phyloP scores from a whole-genome alignment of 2,329 filamentous ascomycete species.

The Cercospora janseana region DNA sequence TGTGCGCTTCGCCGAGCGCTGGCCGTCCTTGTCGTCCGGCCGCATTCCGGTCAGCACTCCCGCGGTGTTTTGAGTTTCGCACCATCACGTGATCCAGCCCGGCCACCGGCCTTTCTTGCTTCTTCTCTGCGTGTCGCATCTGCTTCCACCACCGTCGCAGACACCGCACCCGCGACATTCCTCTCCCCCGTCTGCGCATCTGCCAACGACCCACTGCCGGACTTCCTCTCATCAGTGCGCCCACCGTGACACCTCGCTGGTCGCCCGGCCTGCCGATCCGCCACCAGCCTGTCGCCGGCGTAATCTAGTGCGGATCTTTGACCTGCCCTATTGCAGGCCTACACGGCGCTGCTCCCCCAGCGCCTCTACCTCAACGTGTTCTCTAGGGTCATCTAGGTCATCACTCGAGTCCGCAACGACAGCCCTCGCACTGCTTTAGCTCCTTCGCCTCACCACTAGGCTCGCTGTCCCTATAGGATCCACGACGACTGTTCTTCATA shows the following conservation, averaged over 20 bases:
- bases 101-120: background rate
- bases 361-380: constrained; percentile 1
- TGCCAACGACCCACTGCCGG: constrained; percentile 2
- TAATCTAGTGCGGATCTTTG: background rate
- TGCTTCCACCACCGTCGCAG: too few relatives aligned
- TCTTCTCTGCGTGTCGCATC: background rate
- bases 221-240: constrained; percentile 2
- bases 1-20: too few relatives aligned
- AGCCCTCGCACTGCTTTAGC: constrained; percentile 1
- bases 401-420: constrained; percentile 4
- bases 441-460: background rate
- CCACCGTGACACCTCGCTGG: background rate
- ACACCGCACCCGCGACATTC: too few relatives aligned
- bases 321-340: background rate
- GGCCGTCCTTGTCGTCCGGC: too few relatives aligned
- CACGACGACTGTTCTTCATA: background rate
- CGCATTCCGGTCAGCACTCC: too few relatives aligned
- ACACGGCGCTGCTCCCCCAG: background rate
- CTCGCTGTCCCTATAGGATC: background rate
- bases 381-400: constrained; percentile 6
- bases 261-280: constrained; percentile 4
- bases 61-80: too few relatives aligned
- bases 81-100: too few relatives aligned
- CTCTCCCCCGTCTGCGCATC: constrained; percentile 1
- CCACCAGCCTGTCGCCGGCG: background rate